Conservation (phyloP, 495 filamentous ascomycete genomes). For the Talaromyces ruber region DNA sequence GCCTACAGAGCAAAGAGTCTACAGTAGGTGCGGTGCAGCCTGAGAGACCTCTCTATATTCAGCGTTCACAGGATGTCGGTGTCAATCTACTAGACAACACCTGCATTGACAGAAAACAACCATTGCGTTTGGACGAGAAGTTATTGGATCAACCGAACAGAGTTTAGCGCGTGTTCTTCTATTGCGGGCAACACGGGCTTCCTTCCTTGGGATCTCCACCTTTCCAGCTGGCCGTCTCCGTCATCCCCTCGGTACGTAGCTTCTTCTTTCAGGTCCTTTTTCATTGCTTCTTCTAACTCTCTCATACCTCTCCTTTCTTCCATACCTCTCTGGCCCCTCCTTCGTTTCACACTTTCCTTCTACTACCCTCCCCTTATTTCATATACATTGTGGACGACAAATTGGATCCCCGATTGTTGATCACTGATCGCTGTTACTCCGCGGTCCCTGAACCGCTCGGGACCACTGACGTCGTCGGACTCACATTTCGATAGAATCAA, state of each 20-base stretch:
- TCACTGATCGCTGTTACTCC: background rate
- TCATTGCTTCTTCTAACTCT: background rate
- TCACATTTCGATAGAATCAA: background rate
- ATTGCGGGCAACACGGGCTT: background rate
- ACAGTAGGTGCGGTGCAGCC: no score
- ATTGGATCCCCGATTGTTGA: background rate
- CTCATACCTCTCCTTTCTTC: background rate
- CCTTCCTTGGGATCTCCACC: background rate
- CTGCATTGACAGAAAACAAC: no score
- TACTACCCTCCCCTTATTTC: background rate
- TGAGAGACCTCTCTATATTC: no score
- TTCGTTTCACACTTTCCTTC: background rate
- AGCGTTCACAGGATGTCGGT: no score
- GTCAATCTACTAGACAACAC: no score
- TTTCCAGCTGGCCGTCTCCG: background rate
- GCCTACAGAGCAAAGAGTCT: no score
- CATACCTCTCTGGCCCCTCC: background rate
- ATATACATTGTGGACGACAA: background rate
- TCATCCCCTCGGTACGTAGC: background rate
- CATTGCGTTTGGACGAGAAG: no score
- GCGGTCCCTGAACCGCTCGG: conserved; percentile 4
- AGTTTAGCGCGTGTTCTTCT: no score
- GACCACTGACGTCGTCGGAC: background rate
- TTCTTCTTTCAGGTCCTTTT: background rate
- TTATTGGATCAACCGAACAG: no score